These are phyloP conservation scores for Golubevia sp. DNA, from an alignment of 1,284 basidiomycete species.

Conservation along the genomic window DNA sequence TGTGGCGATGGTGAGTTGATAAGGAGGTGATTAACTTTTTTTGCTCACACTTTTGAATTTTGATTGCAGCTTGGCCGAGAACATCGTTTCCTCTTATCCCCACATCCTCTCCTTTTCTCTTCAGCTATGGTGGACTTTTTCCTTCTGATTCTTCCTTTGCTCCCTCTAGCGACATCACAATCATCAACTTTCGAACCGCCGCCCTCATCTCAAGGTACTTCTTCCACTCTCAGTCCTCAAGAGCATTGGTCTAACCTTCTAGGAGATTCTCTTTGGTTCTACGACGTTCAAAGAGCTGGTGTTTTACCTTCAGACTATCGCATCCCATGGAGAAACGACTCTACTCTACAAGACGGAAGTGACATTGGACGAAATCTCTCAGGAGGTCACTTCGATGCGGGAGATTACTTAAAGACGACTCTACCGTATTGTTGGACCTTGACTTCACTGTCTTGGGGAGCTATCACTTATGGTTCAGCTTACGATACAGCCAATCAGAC, in stretches of 20 bases:
- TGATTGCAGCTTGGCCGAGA: too few species aligned
- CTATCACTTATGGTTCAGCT: conserved; percentile 27
- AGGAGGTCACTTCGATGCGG: conserved; percentile 45
- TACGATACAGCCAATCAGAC: conserved; percentile 29
- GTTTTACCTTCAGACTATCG: conserved; percentile 30
- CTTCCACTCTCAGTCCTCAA: background rate
- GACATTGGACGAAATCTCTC: conserved; percentile 29
- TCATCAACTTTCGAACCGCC: background rate
- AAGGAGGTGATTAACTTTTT: too few species aligned
- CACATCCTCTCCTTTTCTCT: too few species aligned
- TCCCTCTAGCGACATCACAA: too few species aligned
- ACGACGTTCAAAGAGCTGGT: conserved; percentile 43
- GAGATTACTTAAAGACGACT: conserved; percentile 46
- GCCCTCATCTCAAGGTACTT: background rate
- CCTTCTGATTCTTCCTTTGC: too few species aligned
- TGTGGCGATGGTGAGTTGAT: too few species aligned
- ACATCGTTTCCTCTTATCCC: too few species aligned
- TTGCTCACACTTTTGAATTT: too few species aligned
- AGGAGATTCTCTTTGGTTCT: conserved; percentile 44
- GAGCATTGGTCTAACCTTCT: conserved; percentile 30
- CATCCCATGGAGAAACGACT: conserved; percentile 40
- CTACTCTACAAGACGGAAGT: conserved; percentile 29
- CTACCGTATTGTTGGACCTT: conserved; percentile 43
- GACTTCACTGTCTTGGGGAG: conserved; percentile 30
- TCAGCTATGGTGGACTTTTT: too few species aligned